Conservation (phyloP, 2,329 filamentous ascomycete genomes). For the Teratosphaeria gauchensis region DNA sequence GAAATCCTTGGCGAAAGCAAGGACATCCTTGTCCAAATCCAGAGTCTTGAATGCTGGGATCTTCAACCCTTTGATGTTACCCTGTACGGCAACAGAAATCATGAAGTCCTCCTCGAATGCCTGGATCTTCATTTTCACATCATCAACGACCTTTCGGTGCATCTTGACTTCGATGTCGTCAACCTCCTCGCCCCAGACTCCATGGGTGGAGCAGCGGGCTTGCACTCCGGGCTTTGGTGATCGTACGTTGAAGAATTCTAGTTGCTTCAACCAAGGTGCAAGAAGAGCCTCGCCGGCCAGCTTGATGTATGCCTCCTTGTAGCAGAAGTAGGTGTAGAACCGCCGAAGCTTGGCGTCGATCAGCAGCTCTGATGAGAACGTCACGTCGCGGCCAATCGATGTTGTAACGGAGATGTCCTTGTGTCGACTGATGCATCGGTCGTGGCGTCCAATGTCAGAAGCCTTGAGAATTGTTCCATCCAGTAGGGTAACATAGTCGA, state of each 20-base stretch:
- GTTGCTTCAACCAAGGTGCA: slow-evolving; percentile 59
- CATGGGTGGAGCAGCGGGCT: slow-evolving; percentile 34
- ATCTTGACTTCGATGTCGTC: slow-evolving; percentile 43
- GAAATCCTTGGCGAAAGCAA: slow-evolving; percentile 18
- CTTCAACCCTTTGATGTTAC: slow-evolving; percentile 19
- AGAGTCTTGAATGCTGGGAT: slow-evolving; percentile 24
- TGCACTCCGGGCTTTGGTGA: slow-evolving; percentile 41
- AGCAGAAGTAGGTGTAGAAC: slow-evolving; percentile 71
- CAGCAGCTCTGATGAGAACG: slow-evolving; percentile 36
- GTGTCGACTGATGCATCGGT: slow-evolving; percentile 32
- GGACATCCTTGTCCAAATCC: slow-evolving; percentile 21
- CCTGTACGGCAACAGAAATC: slow-evolving; percentile 45
- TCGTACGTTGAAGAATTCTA: slow-evolving; percentile 58
- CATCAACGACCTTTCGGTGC: slow-evolving; percentile 36
- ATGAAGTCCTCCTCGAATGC: slow-evolving; percentile 51
- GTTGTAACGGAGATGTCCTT: slow-evolving; percentile 30
- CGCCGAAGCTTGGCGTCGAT: slow-evolving; percentile 54
- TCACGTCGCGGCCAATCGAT: slow-evolving; percentile 25
- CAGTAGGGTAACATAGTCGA: slow-evolving; percentile 34
- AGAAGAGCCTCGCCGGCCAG: slow-evolving; percentile 70
- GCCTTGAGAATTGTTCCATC: slow-evolving; percentile 34
- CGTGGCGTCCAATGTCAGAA: slow-evolving; percentile 33
- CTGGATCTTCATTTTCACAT: slow-evolving; percentile 49
- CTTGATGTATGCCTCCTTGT: slow-evolving; percentile 75
- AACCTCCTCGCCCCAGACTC: slow-evolving; percentile 37